Percentiles rank a stretch among this genome's conserved stretches.
Conservation (phyloP, 345 rosid species). For the Eucalyptus erythrocorys region DNA sequence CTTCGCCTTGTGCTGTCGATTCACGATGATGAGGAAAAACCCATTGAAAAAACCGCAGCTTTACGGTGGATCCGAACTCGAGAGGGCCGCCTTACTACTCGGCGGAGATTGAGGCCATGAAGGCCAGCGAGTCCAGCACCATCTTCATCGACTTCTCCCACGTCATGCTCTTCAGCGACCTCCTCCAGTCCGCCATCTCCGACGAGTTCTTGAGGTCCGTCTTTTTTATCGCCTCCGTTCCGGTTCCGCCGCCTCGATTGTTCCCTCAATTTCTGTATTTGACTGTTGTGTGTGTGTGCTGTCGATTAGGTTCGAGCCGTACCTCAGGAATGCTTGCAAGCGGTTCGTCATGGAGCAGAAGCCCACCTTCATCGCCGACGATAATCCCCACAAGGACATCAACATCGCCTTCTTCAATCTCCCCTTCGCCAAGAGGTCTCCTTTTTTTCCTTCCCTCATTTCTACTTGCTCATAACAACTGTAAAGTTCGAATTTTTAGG, state of each 20-base stretch:
- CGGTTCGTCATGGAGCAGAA: slow-evolving; percentile 72
- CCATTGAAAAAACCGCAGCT: slow-evolving; percentile 18
- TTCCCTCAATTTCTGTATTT: neutral
- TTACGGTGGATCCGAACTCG: slow-evolving; percentile 33
- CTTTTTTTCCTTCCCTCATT: neutral
- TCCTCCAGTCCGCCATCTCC: slow-evolving; percentile 76
- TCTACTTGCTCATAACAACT: neutral
- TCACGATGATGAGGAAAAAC: neutral
- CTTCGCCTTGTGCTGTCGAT: neutral
- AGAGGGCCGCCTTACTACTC: slow-evolving; percentile 45
- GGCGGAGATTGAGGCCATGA: slow-evolving; percentile 64
- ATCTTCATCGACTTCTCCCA: slow-evolving; percentile 87
- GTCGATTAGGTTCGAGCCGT: slow-evolving; percentile 42
- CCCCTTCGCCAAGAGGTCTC: slow-evolving; percentile 69
- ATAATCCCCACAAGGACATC: slow-evolving; percentile 76
- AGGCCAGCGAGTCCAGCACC: slow-evolving; percentile 60
- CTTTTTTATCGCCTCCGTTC: neutral
- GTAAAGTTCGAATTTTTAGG: neutral
- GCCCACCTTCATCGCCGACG: slow-evolving; percentile 60
- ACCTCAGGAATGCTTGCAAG: slow-evolving; percentile 87
- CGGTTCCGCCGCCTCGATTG: neutral
- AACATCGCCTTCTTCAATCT: slow-evolving; percentile 79
- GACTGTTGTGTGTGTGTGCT: neutral
- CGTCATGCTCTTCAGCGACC: slow-evolving; percentile 68
- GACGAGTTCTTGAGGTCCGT: slow-evolving; percentile 72